Conservation (phyloP, 306 rosid species). For the Medicago arabica region DNA sequence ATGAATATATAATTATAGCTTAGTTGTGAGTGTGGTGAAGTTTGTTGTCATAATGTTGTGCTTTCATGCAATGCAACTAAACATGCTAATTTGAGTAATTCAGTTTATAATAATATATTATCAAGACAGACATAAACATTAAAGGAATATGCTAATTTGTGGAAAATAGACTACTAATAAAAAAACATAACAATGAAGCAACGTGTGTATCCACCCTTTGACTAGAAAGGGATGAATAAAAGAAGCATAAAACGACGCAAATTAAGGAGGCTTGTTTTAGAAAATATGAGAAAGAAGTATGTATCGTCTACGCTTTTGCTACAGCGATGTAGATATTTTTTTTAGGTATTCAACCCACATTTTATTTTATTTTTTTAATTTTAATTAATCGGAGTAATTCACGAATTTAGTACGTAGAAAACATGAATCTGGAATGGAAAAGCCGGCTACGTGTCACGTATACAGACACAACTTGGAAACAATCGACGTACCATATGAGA, state of each 20-base stretch:
- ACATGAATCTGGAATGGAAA: too few relatives aligned
- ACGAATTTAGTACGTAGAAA: too few relatives aligned
- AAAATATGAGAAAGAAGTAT: neutral
- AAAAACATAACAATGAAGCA: neutral
- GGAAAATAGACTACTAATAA: too few relatives aligned
- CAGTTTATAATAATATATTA: neutral
- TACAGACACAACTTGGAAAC: neutral
- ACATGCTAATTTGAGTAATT: neutral
- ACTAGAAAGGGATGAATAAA: neutral
- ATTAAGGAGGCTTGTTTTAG: too few relatives aligned
- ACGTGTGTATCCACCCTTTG: neutral
- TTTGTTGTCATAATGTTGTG: conserved; percentile 1
- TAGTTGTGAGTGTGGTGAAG: neutral
- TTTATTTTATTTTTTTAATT: too few relatives aligned
- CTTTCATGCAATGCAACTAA: neutral
- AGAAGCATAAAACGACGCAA: neutral
- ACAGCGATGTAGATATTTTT: conserved; percentile 32
- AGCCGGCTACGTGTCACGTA: conserved; percentile 42
- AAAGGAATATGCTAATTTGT: too few relatives aligned
- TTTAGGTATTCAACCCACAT: neutral
- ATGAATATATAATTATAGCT: neutral
- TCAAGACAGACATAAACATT: neutral
- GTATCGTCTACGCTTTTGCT: conserved; percentile 43
- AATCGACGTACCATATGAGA: too few relatives aligned
- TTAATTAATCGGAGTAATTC: too few relatives aligned